Evolutionary conservation across 164 flowering plant species (phyloP).

Genomic region (Chimonanthus salicifolius): DNA sequence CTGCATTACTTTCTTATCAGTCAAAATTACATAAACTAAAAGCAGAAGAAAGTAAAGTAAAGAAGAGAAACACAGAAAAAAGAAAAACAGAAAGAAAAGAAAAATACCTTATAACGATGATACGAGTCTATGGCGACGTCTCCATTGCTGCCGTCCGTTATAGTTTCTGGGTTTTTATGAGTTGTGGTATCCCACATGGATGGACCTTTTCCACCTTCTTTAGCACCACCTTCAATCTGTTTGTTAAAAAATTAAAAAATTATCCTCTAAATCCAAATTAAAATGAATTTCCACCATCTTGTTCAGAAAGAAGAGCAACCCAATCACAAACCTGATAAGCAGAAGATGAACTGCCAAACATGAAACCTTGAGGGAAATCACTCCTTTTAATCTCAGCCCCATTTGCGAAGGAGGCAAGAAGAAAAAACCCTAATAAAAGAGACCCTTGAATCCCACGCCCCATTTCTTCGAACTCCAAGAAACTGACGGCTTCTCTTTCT

Average conservation of each 20-base stretch:
- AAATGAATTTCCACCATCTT: too few species aligned
- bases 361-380: constrained; percentile 2
- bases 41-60: background rate
- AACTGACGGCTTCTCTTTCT: too few species aligned
- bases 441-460: too few species aligned
- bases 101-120: constrained; percentile 34
- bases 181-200: constrained; percentile 45
- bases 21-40: background rate
- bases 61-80: too few species aligned
- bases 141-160: constrained; percentile 28
- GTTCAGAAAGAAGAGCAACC: background rate
- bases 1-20: constrained; percentile 21
- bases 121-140: constrained; percentile 33
- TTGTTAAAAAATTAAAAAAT: background rate
- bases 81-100: background rate
- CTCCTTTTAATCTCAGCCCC: background rate
- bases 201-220: constrained; percentile 36
- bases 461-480: too few species aligned
- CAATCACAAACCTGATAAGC: constrained; percentile 2
- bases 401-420: too few species aligned
- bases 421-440: too few species aligned
- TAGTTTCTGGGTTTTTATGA: constrained; percentile 29
- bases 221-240: constrained; percentile 46
- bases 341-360: constrained; percentile 4
- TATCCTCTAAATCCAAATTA: background rate